Evolutionary conservation across 2,329 filamentous ascomycete genomes (phyloP), one percentile per base, ranked within the genome.

Genomic region (Venturia asperata): DNA sequence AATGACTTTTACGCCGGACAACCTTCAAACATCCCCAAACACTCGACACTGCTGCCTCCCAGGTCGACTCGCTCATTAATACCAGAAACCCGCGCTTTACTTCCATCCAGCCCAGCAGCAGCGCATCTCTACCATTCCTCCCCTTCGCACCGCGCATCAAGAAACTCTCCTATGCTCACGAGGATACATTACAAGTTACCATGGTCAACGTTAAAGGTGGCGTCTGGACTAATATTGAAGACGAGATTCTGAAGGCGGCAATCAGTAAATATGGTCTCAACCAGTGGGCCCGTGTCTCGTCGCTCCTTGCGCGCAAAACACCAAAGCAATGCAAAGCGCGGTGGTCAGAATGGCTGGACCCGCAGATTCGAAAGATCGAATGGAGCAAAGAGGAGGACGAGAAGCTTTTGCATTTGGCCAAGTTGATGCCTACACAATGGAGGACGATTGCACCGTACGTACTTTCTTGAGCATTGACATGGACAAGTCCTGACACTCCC

Each of bases 371-470:
- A 74, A 99, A 99, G 82, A 94, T 96, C 71, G 94, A 99, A 80
- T 99, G 94, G 93, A 96, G 91, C 75, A 90, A 94, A 74, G 94
- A 99, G 77, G 94, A 99, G 76, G 94, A 99, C 76, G 94, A 99
- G 81, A 97, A 96, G 80, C 83, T 99, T 67, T 79, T 99, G 72
- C 94, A 97, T 74, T 83, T 99, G 73, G 94, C 94, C 68, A 99
- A 97, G 83, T 83, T 99, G 79, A 96, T 99, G 88, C 94, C 94
- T 66, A 97, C 93, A 37, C 94, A 99, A 84, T 99, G 94, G 94
- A 89, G 94, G 73, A 97, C 94, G 61, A 97, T 99, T 73, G 93
- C 94, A 66, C 52, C 52, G 52, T 58, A 58, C 17, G 52, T 58
- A 58, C n/a, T 27, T 58, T n/a, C 30, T 19, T 17, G 11, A 58